Percentiles rank a stretch among this genome's conserved stretches.
phyloP scores from a whole-genome alignment of 176 grass and related monocot species.

The Hyparrhenia diplandra region DNA sequence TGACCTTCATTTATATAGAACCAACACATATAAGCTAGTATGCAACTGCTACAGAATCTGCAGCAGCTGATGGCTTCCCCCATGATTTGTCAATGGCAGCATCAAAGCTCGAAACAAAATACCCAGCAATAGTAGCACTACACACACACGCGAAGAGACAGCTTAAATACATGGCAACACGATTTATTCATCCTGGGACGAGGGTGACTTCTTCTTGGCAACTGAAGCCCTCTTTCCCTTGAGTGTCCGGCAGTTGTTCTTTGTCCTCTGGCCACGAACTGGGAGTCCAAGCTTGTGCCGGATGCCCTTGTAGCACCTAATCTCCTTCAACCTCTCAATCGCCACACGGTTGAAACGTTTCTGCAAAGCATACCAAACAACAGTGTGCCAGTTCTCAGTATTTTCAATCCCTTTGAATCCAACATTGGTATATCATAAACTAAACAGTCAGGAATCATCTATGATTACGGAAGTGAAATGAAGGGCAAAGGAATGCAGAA shows the following conservation, averaged over 20 bases:
- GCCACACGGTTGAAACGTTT: constrained; percentile 75
- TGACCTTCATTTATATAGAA: neutral
- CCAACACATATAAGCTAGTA: neutral
- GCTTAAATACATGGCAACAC: constrained; percentile 24
- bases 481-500: neutral
- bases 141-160: neutral
- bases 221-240: constrained; percentile 79
- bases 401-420: neutral
- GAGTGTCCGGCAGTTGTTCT: constrained; percentile 87
- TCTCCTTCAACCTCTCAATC: constrained; percentile 91
- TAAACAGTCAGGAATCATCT: neutral
- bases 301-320: constrained; percentile 75
- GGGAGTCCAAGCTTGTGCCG: constrained; percentile 73
- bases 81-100: neutral
- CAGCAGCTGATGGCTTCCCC: neutral
- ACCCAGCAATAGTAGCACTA: neutral
- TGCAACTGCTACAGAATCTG: neutral
- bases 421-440: neutral
- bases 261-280: constrained; percentile 75
- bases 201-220: constrained; percentile 73
- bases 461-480: neutral
- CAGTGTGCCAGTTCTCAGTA: neutral
- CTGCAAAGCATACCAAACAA: constrained; percentile 38
- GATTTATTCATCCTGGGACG: constrained; percentile 38
- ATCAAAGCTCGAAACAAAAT: neutral